Percentiles rank a stretch among this genome's conserved stretches.
Evolutionary conservation across 768 basidiomycete species (phyloP).

Genomic region (Amanita jacksonii): DNA sequence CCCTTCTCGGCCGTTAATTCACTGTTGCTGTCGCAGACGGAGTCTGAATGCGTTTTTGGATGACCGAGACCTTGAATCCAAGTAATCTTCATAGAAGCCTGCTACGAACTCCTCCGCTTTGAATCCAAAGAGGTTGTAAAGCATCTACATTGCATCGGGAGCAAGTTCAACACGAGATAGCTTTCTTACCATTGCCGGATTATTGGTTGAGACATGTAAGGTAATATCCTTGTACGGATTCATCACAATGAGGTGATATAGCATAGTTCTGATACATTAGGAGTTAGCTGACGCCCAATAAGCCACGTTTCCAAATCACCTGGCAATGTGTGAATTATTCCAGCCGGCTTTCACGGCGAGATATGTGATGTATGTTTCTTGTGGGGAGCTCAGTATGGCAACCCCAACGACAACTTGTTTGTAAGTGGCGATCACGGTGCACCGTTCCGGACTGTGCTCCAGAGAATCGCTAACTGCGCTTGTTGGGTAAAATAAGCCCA

Average conservation of each 20-base stretch:
- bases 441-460: conserved; percentile 57
- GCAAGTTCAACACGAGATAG: conserved; percentile 1
- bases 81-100: conserved; percentile 74
- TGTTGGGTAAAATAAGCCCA: neutral
- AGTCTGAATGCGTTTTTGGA: conserved; percentile 78
- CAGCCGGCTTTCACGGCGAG: conserved; percentile 71
- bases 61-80: conserved; percentile 56
- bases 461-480: conserved; percentile 66
- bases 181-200: conserved; percentile 59
- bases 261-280: conserved; percentile 46
- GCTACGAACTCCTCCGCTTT: conserved; percentile 79
- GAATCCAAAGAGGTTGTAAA: conserved; percentile 84
- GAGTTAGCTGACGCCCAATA: conserved; percentile 8
- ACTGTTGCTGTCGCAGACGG: conserved; percentile 45
- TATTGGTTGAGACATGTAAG: conserved; percentile 76
- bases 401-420: conserved; percentile 62
- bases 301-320: conserved; percentile 28
- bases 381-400: conserved; percentile 68
- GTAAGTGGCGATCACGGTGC: conserved; percentile 69
- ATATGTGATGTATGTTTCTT: conserved; percentile 78
- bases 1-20: too few relatives aligned
- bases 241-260: conserved; percentile 63
- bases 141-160: conserved; percentile 32
- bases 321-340: conserved; percentile 73
- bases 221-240: conserved; percentile 74